phyloP scores from a whole-genome alignment of 1,284 basidiomycete genomes.

The Boletellus deceptivus region DNA sequence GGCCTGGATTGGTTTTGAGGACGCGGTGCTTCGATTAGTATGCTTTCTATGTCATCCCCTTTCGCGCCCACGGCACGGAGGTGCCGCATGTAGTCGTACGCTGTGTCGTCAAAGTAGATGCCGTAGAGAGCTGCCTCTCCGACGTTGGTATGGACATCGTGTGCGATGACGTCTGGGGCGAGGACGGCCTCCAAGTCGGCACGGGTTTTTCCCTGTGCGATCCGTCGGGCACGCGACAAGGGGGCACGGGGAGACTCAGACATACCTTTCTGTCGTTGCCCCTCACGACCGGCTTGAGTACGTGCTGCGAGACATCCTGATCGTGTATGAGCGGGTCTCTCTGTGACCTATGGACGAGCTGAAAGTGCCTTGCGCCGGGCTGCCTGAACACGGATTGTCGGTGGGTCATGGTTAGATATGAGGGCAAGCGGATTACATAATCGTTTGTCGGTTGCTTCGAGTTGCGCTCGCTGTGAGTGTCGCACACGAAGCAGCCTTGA shows the following conservation, averaged over 20 bases:
- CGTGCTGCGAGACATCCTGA: constrained; percentile 84
- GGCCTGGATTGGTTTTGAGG: constrained; percentile 37
- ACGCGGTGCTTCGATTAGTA: constrained; percentile 71
- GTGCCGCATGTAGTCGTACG: constrained; percentile 99
- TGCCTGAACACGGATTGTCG: constrained; percentile 85
- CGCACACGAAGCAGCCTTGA: constrained; percentile 19
- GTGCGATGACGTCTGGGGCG: constrained; percentile 57
- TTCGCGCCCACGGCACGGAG: constrained; percentile 73
- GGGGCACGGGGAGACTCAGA: constrained; percentile 10
- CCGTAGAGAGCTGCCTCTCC: constrained; percentile 93
- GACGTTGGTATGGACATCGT: constrained; percentile 49
- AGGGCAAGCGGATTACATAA: constrained; percentile 28
- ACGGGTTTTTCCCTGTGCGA: constrained; percentile 68
- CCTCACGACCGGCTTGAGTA: constrained; percentile 80
- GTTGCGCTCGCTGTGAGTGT: constrained; percentile 19
- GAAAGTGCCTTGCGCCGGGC: constrained; percentile 88
- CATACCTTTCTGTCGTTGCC: constrained; percentile 70
- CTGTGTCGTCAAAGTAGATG: constrained; percentile 95
- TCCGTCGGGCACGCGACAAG: constrained; percentile 6
- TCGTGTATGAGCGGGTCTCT: constrained; percentile 95
- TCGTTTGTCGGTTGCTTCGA: constrained; percentile 26
- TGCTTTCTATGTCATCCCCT: constrained; percentile 74
- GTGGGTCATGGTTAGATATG: constrained; percentile 45
- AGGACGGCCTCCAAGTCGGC: constrained; percentile 68
- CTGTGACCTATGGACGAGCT: constrained; percentile 96